Conservation (phyloP, 345 rosid species). For the Isatis tinctoria region DNA sequence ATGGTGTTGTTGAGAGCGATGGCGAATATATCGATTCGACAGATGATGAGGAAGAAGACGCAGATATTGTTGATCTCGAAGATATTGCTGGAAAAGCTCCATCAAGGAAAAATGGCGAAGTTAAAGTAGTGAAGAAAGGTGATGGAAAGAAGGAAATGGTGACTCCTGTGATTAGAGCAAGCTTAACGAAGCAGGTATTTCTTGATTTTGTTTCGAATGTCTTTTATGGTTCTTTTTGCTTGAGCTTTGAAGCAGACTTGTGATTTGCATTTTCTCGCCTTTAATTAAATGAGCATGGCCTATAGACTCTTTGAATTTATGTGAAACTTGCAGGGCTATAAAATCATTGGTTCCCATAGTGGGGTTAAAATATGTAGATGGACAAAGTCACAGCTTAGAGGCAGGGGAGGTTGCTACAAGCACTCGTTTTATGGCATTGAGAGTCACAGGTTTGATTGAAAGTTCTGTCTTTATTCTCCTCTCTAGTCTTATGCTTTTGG, state of each 20-base stretch:
- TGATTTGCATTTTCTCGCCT: not conserved
- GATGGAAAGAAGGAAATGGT: constrained; percentile 85
- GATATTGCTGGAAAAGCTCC: constrained; percentile 97
- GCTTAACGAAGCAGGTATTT: constrained; percentile 81
- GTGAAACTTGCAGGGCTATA: constrained; percentile 76
- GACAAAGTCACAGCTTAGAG: constrained; percentile 99
- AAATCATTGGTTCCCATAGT: constrained; percentile 95
- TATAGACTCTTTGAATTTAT: not conserved
- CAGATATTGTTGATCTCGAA: constrained; percentile 71
- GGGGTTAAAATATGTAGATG: constrained; percentile 98
- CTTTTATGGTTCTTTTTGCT: not conserved
- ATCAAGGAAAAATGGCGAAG: constrained; percentile 41
- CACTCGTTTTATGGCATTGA: constrained; percentile 98
- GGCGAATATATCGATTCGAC: constrained; percentile 37
- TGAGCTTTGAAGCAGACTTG: constrained; percentile 8
- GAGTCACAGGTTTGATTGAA: constrained; percentile 75
- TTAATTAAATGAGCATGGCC: not conserved
- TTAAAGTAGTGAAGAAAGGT: constrained; percentile 37
- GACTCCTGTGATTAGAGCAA: constrained; percentile 91
- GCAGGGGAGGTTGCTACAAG: constrained; percentile 99
- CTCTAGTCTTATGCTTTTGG: not conserved
- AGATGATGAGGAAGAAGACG: constrained; percentile 40
- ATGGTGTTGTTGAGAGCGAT: constrained; percentile 36
- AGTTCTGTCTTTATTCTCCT: not conserved
- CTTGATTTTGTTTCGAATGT: not conserved